These are phyloP conservation scores for Theileria orientalis DNA, from an alignment of 169 alveolate species.

Conservation along the genomic window DNA sequence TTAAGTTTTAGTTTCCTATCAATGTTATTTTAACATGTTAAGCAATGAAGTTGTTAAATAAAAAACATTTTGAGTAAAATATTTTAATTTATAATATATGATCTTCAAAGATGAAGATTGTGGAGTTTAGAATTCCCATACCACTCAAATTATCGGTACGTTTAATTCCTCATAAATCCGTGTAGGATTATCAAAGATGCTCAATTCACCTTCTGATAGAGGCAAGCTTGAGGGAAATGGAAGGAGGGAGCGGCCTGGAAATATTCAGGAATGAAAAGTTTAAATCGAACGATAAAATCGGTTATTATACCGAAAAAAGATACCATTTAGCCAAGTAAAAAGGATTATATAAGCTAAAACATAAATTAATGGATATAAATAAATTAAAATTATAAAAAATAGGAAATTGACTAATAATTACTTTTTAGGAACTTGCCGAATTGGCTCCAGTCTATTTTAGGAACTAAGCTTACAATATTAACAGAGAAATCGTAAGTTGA, in stretches of 20 bases:
- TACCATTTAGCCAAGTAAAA: slow-evolving; percentile 61
- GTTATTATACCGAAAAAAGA: slow-evolving; percentile 43
- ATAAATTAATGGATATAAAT: too few species aligned
- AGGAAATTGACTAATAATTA: neutral
- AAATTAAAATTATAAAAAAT: too few species aligned
- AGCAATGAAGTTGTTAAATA: too few species aligned
- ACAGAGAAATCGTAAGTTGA: slow-evolving; percentile 57
- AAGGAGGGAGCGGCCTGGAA: slow-evolving; percentile 59
- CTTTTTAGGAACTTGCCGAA: slow-evolving; percentile 50
- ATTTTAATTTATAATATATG: too few species aligned
- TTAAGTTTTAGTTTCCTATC: too few species aligned
- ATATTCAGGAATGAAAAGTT: slow-evolving; percentile 43
- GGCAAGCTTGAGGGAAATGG: slow-evolving; percentile 57
- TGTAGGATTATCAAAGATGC: slow-evolving; percentile 48
- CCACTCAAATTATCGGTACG: slow-evolving; percentile 51
- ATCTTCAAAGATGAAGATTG: slow-evolving; percentile 46
- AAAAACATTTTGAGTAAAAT: too few species aligned
- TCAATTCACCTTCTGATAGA: slow-evolving; percentile 29
- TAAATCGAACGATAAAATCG: slow-evolving; percentile 18
- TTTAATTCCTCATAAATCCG: neutral
- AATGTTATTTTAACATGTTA: too few species aligned
- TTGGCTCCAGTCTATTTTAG: slow-evolving; percentile 59
- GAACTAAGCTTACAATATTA: slow-evolving; percentile 43
- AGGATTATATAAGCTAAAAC: too few species aligned
- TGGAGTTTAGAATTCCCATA: slow-evolving; percentile 60